Evolutionary conservation across 371 early-diverging fungal genomes (phyloP), one percentile per base, ranked within the genome.

Genomic region (Syncephalastrum monosporum): DNA sequence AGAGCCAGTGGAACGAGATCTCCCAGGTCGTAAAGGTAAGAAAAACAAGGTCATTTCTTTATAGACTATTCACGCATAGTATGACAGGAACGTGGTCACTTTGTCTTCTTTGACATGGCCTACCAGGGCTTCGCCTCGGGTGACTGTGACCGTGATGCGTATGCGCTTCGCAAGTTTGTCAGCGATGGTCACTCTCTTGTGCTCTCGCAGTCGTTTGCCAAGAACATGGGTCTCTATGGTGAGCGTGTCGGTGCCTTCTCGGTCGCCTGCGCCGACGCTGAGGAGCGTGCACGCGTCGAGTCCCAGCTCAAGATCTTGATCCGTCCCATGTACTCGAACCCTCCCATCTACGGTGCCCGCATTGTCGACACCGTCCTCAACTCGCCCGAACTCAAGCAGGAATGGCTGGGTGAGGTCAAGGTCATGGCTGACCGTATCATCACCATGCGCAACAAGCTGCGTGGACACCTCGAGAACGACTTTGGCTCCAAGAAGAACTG

Each of bases 51-150:
- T 21, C 21, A 21, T 38, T 24, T 21, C 42, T 38, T 49, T 23
- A 42, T 47, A 3, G 29, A 17, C 25, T 27, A 16, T 46, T 42
- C 47, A 53, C 44, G 47, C 57, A 33, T 41, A 16, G 33, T 41
- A n/a, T 17, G 38, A 46, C 60, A 77, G 81, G 83, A 85, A 51
- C 89, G 91, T 65, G 80, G 82, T 10, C 95, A 96, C 77, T 86
- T 95, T 57, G 77, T 87, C 56, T 97, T 97, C 88, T 98, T 99
- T 64, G 98, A 99, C 73, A 95, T 96, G 94, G 99, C 98, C 42
- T 99, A 99, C 82, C 97, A 98, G 85, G 99, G 99, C 43, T 99
- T 99, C 69, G 98, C 98, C 44, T 93, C 95, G 19, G 99, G 99
- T 60, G 86, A 92, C 77, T 88, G 91, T 50, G 77, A 81, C 71